Evolutionary conservation across 1,284 basidiomycete species (phyloP), one percentile per base, ranked within the genome.

Genomic region (Lentinula novae-zelandiae): DNA sequence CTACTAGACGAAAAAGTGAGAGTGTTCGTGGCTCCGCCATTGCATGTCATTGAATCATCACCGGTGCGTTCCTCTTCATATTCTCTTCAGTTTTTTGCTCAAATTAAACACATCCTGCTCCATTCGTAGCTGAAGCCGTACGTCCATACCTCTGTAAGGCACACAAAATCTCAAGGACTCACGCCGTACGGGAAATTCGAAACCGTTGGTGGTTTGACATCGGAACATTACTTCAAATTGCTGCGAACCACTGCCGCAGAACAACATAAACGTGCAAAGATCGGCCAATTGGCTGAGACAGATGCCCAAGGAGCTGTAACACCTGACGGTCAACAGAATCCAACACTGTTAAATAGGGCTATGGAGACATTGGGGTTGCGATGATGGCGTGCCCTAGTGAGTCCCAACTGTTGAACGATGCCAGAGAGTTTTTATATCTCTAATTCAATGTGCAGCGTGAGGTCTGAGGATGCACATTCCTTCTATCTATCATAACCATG

Each of bases 1-100:
- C 76, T 95, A 3, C 67, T 92, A 46, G 93, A 95, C 67, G 86
- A 89, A 69, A 83, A 89, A 75, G 93, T 95, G 36, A 82, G 93
- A 65, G 85, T 90, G 50, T 96, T 87, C 66, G 87, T 96, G 52
- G 90, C 91, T 12, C 93, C 93, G 1, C 83, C 85, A 1, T 71
- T 91, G 38, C 79, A 86, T 64, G 82, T 84, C 36, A 86, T 94
- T 60, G 73, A 80, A 44, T 78, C 74, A 34, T 86, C 86, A 36
- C 75, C 80, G 49, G 90, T 93, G 69, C 68, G 90, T 77, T 22
- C 17, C 46, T n/a, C n/a, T 6, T 22, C 15, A 8, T 62, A 54
- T 8, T 52, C 27, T 20, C 55, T 34, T 49, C 57, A 39, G 9
- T 15, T 40, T 13, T 33, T 40, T 36, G 22, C 52, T 39, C 9